Evolutionary conservation across 2,329 filamentous ascomycete genomes (phyloP), one percentile per base, ranked within the genome.

Genomic region (Colletotrichum tanaceti): DNA sequence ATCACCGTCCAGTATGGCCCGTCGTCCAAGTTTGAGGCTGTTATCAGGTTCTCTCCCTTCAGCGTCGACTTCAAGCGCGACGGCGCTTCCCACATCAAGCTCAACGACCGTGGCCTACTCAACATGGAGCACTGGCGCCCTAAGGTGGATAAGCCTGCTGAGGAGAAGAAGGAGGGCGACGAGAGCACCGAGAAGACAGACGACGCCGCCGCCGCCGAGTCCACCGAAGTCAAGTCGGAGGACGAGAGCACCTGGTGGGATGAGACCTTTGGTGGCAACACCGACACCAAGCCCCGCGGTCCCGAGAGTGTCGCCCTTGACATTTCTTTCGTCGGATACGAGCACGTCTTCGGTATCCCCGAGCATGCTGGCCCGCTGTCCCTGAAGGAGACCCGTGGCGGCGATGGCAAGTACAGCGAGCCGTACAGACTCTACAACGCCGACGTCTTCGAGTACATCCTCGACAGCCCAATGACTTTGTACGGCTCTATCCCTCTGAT

Each of bases 241-340:
- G 92, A 96, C 72, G 92, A 98, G 77, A 92, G 90, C 80, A 98
- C 94, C 4, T 98, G 94, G 93, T 99, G 96, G 96, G 96, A 99
- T 7, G 96, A 99, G 82, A 89, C 87, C 0, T 99, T 99, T 79
- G 95, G 95, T 72, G 94, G 95, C 70, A 97, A 96, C 78, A 98
- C 94, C 0, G 96, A 99, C 79, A 89, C 91, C 5, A 99, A 99
- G 81, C 95, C 96, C n/a, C 90, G 90, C 75, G 96, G 96, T 1
- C 96, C 96, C 0, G 96, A 99, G 80, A 96, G 94, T 77, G 86
- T 99, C 52, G 94, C 89, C 16, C 81, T 99, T 67, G 96, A 99
- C 77, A 95, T 99, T 74, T 90, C 91, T 0, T 99, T 99, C 80
- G 89, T 92, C 1, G 94, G 92, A 43, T 99, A 97, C 76, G 91